phyloP scores from a whole-genome alignment of 2,329 filamentous ascomycete genomes.

The Rutstroemia sp. region DNA sequence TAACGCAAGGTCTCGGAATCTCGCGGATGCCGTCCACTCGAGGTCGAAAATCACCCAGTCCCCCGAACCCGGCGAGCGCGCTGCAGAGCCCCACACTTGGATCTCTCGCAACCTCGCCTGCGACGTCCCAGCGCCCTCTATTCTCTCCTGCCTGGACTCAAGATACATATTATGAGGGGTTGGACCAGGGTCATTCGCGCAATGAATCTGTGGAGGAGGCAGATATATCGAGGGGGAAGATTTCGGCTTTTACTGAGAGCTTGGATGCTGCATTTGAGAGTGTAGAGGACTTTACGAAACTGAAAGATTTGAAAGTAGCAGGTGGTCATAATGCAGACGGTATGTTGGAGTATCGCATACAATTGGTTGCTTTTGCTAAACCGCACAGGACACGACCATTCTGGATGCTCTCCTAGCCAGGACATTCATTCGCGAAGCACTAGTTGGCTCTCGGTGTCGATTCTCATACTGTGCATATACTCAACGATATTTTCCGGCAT shows the following conservation, averaged over 20 bases:
- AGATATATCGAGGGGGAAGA: slow-evolving; percentile 11
- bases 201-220: slow-evolving; percentile 1
- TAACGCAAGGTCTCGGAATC: slow-evolving; percentile 2
- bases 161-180: neutral
- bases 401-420: slow-evolving; percentile 17
- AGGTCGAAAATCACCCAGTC: slow-evolving; percentile 1
- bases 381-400: slow-evolving; percentile 1
- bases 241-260: slow-evolving; percentile 11
- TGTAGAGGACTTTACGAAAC: neutral
- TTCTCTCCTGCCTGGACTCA: slow-evolving; percentile 12
- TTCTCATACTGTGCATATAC: slow-evolving; percentile 48
- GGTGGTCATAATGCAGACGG: slow-evolving; percentile 11
- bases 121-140: slow-evolving; percentile 6
- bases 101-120: neutral
- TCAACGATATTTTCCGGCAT: slow-evolving; percentile 57
- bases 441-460: slow-evolving; percentile 42
- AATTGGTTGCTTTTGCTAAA: neutral
- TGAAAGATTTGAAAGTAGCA: neutral
- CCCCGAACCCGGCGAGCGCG: neutral
- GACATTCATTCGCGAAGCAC: slow-evolving; percentile 19
- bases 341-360: slow-evolving; percentile 4
- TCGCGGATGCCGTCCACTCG: neutral
- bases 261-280: slow-evolving; percentile 7
- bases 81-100: neutral
- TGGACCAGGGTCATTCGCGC: neutral